Conservation (phyloP, 768 basidiomycete genomes). For the Suillus discolor region DNA sequence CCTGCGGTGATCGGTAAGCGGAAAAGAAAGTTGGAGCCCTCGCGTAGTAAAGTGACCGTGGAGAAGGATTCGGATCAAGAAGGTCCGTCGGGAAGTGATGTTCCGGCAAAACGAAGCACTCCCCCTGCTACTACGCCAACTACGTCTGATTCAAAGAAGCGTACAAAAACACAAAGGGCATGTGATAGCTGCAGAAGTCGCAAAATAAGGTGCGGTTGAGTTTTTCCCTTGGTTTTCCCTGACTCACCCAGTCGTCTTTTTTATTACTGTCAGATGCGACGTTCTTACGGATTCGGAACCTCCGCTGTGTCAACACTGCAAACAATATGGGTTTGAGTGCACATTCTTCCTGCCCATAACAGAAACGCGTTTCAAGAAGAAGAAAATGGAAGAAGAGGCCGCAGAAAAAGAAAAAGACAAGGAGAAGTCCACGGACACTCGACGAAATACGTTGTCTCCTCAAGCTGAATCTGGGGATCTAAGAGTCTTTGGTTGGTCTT, state of each 20-base stretch:
- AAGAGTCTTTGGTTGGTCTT: conserved; percentile 60
- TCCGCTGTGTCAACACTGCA: conserved; percentile 90
- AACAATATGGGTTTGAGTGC: conserved; percentile 91
- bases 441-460: conserved; percentile 44
- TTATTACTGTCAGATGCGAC: conserved; percentile 62
- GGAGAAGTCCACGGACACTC: conserved; percentile 31
- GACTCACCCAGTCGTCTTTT: background rate
- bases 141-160: conserved; percentile 72
- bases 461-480: conserved; percentile 55
- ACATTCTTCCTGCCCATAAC: conserved; percentile 98
- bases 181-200: conserved; percentile 90
- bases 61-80: conserved; percentile 67
- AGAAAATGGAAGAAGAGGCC: conserved; percentile 76
- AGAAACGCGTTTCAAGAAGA: conserved; percentile 98
- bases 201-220: conserved; percentile 68
- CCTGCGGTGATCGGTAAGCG: conserved; percentile 49
- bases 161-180: conserved; percentile 90
- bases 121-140: conserved; percentile 29
- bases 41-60: conserved; percentile 39
- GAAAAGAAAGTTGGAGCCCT: conserved; percentile 55
- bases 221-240: conserved; percentile 11
- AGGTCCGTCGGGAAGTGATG: conserved; percentile 51
- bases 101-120: conserved; percentile 34
- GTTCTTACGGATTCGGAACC: conserved; percentile 78
- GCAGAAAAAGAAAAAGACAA: conserved; percentile 44